Percentiles rank a stretch among this genome's conserved stretches.
Evolutionary conservation across 176 grass and related monocot species (phyloP).

Genomic region (Eleusine indica): DNA sequence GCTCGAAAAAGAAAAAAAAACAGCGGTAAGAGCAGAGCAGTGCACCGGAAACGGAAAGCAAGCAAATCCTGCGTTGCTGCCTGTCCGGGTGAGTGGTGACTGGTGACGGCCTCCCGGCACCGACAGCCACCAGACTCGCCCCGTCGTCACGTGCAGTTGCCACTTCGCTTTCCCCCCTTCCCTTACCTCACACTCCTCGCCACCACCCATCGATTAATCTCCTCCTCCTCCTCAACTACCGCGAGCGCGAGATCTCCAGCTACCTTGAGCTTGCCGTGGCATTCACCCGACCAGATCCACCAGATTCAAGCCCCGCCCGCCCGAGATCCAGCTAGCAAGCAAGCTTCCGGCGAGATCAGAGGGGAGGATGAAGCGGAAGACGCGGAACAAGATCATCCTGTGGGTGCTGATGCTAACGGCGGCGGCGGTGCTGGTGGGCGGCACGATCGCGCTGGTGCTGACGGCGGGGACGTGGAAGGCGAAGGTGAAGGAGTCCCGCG

Average conservation of each 20-base stretch:
- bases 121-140: background rate
- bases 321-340: conserved; percentile 40
- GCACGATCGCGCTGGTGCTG: conserved; percentile 49
- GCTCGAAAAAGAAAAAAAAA: background rate
- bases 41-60: background rate
- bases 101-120: conserved; percentile 41
- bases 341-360: background rate
- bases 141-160: conserved; percentile 42
- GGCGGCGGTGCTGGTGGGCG: conserved; percentile 41
- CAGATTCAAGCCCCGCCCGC: background rate
- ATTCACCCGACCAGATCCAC: background rate
- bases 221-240: background rate
- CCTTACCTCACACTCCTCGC: conserved; percentile 39
- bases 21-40: background rate
- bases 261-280: conserved; percentile 33
- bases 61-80: conserved; percentile 5
- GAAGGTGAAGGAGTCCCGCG: conserved; percentile 49
- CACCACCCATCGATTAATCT: conserved; percentile 17
- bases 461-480: conserved; percentile 58
- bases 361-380: conserved; percentile 50
- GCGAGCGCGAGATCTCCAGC: background rate
- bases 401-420: conserved; percentile 29
- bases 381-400: conserved; percentile 42
- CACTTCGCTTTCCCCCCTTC: conserved; percentile 47
- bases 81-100: background rate